Base-by-base conservation (phyloP, 345 rosid genomes). In the Iberis pinnata region DNA sequence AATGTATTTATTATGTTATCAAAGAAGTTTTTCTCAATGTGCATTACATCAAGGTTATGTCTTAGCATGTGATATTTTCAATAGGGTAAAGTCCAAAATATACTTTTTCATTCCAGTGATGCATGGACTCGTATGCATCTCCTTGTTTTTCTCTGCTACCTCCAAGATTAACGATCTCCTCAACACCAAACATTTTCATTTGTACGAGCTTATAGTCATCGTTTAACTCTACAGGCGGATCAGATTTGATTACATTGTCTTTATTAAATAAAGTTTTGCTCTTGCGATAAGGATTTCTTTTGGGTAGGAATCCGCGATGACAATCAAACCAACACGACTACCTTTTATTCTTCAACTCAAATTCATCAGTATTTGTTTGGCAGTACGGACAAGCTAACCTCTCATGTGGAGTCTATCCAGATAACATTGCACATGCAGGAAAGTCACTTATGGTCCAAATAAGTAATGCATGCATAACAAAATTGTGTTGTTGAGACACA, bases 391-490 rank as follows among this genome's bases (percentile, higher is more conserved):
- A 18, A 18, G 26, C 9, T 43, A 43, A 43, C 13, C 6, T 18
- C 7, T 2, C 26, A n/a, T 43, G 48, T 1, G 48, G 9, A 3
- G 14, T 18, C 48, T 26, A 43, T 8, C 48, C 14, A 9, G 26
- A 43, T 20, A 43, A 43, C 48, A 43, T 43, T 10, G 3, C 14
- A 2, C 20, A 44, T 12, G 29, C 8, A 1, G 49, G 49, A 12
- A 43, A 43, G 10, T 43, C 49, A 43, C 49, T 43, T 12, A 43
- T 43, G 8, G 49, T 43, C 49, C 49, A 43, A 7, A 43, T 20
- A 4, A 43, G 2, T 12, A 43, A 14, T 1, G 27, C 49, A 6
- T 12, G 20, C 12, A 40, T 7, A 3, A 3, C 16, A 18, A 40
- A 40, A 16, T 4, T 3, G 9, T 40, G n/a, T 8, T 40, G 5